Evolutionary conservation across 1,284 basidiomycete species (phyloP), one percentile per base, ranked within the genome.

Genomic region (Microbotryum intermedium): DNA sequence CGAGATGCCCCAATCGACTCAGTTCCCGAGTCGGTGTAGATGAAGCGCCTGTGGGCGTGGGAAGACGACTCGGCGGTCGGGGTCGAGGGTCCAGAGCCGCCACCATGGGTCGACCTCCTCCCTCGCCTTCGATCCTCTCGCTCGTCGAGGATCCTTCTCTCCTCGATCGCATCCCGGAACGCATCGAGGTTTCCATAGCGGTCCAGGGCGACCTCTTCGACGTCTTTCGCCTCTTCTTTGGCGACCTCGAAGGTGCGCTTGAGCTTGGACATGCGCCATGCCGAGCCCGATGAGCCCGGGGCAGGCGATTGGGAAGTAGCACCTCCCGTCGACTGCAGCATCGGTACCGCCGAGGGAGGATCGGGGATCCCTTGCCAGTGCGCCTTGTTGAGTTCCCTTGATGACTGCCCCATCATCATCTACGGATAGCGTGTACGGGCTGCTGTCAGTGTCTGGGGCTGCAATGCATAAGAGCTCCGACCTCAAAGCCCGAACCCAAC

Each of bases 211-310:
- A 97, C 83, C 57, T 92, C 84, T 71, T 91, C 86, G 2, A 94
- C 74, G 0, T 84, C 70, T 23, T 82, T 77, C 3, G 82, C 81
- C 68, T 72, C 71, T 25, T 93, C 90, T 64, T 91, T 85, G 0
- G 88, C 90, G 5, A 87, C 82, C 74, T 97, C 93, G 72, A 88
- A 91, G 1, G 91, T 85, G 16, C 89, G 81, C 43, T 86, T 83
- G 1, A 98, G 82, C 73, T 93, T 92, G 85, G 90, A 92, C 93
- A 97, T 97, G 25, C 94, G 84, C 94, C 94, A 98, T 72, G 86
- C 85, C 20, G 89, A 90, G 11, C 94, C 94, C 3, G 92, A 88
- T 0, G 89, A 90, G 2, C 93, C 92, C 0, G 89, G 88, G 1
- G 80, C 83, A 52, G 78, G 71, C 28, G 75, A 72, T 69, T 47